Evolutionary conservation across 2,329 filamentous ascomycete species (phyloP).

Genomic region (Cladosporium sp.): DNA sequence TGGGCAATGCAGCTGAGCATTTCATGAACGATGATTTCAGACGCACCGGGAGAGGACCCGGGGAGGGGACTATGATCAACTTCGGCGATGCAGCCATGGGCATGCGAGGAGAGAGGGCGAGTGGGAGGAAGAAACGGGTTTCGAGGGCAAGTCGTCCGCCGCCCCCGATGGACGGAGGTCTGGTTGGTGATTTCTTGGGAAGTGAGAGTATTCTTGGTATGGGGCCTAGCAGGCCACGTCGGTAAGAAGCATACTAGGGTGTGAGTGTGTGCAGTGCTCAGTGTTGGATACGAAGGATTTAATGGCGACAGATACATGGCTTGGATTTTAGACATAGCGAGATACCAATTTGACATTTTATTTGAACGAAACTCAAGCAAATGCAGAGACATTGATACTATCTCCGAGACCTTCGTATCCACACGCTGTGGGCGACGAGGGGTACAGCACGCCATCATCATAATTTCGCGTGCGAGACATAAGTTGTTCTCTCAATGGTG

Average conservation of each 20-base stretch:
- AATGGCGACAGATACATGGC: background rate
- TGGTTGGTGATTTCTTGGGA: conserved; percentile 37
- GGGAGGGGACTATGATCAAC: conserved; percentile 35
- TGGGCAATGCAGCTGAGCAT: conserved; percentile 57
- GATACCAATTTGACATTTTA: conserved; percentile 17
- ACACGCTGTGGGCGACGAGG: too few relatives aligned
- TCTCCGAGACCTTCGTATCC: too few relatives aligned
- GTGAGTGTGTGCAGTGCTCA: background rate
- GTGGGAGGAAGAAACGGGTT: conserved; percentile 28
- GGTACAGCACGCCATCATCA: too few relatives aligned
- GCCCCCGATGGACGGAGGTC: conserved; percentile 25
- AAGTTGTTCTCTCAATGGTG: too few relatives aligned
- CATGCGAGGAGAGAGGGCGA: conserved; percentile 33
- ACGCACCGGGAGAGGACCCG: conserved; percentile 25
- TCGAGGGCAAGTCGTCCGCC: conserved; percentile 19
- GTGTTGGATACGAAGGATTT: background rate
- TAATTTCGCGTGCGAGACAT: too few relatives aligned
- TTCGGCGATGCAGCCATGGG: conserved; percentile 36
- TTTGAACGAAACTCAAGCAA: background rate
- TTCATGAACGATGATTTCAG: conserved; percentile 64
- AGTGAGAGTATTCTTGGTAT: conserved; percentile 37
- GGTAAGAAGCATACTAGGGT: too few relatives aligned
- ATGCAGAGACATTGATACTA: too few relatives aligned
- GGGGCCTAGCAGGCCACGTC: conserved; percentile 14
- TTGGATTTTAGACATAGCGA: conserved; percentile 7